Evolutionary conservation across 2,329 filamentous ascomycete species (phyloP).

Genomic region (Emergomyces orientalis): DNA sequence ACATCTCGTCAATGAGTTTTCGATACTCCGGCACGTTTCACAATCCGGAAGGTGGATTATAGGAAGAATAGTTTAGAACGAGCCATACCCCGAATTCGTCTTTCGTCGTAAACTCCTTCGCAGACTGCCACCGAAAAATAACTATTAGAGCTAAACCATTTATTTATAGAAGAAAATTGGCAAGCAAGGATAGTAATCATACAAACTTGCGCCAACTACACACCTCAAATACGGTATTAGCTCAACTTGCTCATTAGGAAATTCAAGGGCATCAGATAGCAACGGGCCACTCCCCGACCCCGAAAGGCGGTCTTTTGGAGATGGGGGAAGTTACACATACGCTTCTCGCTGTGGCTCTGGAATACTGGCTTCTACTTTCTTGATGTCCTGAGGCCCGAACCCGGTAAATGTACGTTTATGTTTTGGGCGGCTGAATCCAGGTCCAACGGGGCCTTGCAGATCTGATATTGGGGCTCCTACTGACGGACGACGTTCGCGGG

Average conservation of each 20-base stretch:
- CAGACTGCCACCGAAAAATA: conserved; percentile 38
- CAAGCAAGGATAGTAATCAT: conserved; percentile 20
- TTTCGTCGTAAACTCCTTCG: conserved; percentile 61
- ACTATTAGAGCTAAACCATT: conserved; percentile 8
- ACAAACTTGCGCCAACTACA: conserved; percentile 53
- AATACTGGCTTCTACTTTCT: conserved; percentile 81
- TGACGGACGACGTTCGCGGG: conserved; percentile 70
- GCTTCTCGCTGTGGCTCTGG: conserved; percentile 79
- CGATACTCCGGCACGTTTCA: conserved; percentile 1
- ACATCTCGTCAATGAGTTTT: neutral
- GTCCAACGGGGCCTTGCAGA: conserved; percentile 76
- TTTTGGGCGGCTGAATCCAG: conserved; percentile 80
- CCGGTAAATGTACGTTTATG: conserved; percentile 96
- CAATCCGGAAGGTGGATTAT: conserved; percentile 8
- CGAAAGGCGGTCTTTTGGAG: neutral
- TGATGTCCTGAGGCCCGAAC: conserved; percentile 84
- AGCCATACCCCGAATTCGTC: conserved; percentile 61
- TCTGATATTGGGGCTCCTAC: conserved; percentile 75
- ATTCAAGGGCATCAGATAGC: neutral
- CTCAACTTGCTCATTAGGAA: neutral
- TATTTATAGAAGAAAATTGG: neutral
- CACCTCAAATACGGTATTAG: neutral
- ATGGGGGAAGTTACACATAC: conserved; percentile 34
- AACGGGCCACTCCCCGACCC: neutral
- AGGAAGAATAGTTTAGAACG: neutral